Evolutionary conservation across 1,284 basidiomycete genomes (phyloP), one percentile per base, ranked within the genome.

Genomic region (Exsudoporus floridanus): DNA sequence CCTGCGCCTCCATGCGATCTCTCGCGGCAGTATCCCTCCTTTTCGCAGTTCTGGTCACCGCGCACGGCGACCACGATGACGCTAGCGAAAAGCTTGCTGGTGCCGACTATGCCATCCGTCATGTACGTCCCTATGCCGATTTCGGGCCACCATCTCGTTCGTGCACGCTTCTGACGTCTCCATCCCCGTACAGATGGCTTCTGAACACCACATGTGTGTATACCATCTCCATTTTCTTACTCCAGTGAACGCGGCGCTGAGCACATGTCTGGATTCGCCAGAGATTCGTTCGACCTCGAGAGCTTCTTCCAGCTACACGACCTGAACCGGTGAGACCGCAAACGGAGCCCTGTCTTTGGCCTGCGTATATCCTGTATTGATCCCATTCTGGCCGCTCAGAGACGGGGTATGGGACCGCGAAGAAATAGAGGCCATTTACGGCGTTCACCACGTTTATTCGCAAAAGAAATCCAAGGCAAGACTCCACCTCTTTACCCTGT

Each of bases 381-480:
- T 23, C 9, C 31, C 4, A 27, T 21, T 39, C n/a, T 7, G 37
- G 9, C 42, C 7, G 10, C 36, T 7, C 58, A 88, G 87, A 27
- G 81, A 91, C 62, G 84, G 89, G 0, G 61, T 77, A 35, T 91
- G 90, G 86, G 84, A 90, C 70, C 75, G 78, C 52, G 83, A 86
- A 56, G 92, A 95, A 71, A 88, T 95, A 56, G 86, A 95, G 68
- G 91, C 92, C 7, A 83, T 96, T 39, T 96, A 97, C 63, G 96
- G 96, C 52, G 90, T 99, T 21, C 94, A 98, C 71, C 97, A 99
- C 70, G 82, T 95, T 54, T 93, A 93, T 62, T 91, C 92, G 19
- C 85, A 91, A 72, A 89, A 92, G 72, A 85, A 90, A 72, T 90
- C 92, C 21, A 86, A 83, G 77, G 87, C 80, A 52, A 27, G 37